These are phyloP conservation scores for Nelumbo lutea DNA, from an alignment of 164 flowering plant genomes.

Conservation along the genomic window DNA sequence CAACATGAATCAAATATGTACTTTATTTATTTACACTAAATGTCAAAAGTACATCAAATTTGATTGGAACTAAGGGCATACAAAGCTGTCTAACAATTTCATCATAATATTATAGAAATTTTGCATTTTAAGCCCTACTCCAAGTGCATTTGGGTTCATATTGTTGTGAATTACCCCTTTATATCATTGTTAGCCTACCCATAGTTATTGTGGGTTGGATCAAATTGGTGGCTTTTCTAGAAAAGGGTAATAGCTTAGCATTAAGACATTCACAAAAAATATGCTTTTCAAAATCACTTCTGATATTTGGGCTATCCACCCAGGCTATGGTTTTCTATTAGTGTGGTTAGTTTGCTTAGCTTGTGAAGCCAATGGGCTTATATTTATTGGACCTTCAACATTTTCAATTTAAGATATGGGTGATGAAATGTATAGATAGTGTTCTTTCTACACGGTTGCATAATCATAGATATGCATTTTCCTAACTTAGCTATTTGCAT, in stretches of 20 bases:
- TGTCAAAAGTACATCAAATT: no score
- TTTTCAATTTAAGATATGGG: constrained; percentile 97
- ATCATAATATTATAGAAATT: no score
- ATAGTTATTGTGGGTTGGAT: not conserved
- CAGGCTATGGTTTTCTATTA: constrained; percentile 96
- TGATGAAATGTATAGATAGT: constrained; percentile 69
- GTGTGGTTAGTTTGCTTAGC: constrained; percentile 92
- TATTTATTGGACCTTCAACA: constrained; percentile 93
- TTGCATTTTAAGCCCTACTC: not conserved
- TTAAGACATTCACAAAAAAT: not conserved
- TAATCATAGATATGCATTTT: no score
- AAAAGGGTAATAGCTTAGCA: not conserved
- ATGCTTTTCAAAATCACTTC: constrained; percentile 9
- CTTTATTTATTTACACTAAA: no score
- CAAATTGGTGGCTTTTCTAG: not conserved
- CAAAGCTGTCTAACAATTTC: no score
- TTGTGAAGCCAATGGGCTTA: constrained; percentile 82
- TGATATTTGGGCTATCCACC: constrained; percentile 83
- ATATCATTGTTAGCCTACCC: not conserved
- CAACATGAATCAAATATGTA: no score
- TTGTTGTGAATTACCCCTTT: not conserved
- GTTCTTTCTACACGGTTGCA: not conserved
- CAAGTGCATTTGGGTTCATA: not conserved
- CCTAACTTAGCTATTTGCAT: no score
- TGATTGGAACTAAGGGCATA: no score